phyloP scores from a whole-genome alignment of 495 filamentous ascomycete species.

The Cenococcum geophilum region DNA sequence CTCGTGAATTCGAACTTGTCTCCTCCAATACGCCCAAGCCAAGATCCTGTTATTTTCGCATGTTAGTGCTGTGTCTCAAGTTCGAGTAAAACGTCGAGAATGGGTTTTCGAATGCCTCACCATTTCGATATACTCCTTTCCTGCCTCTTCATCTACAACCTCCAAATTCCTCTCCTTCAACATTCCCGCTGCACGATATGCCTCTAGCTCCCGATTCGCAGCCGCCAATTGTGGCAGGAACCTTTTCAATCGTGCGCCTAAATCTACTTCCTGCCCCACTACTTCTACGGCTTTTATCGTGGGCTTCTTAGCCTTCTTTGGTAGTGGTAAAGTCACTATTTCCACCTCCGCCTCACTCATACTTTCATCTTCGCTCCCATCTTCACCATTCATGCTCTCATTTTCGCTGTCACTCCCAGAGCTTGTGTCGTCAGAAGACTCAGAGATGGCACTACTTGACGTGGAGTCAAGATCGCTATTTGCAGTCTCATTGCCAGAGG shows the following conservation, averaged over 20 bases:
- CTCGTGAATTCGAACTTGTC: slow-evolving; percentile 10
- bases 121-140: slow-evolving; percentile 31
- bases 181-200: slow-evolving; percentile 13
- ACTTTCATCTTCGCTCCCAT: slow-evolving; percentile 19
- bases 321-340: slow-evolving; percentile 5
- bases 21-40: slow-evolving; percentile 32
- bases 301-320: slow-evolving; percentile 18
- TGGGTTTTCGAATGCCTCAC: slow-evolving; percentile 2
- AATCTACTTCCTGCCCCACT: slow-evolving; percentile 4
- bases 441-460: background rate
- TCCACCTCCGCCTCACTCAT: slow-evolving; percentile 19
- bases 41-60: slow-evolving; percentile 18
- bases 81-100: background rate
- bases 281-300: slow-evolving; percentile 8
- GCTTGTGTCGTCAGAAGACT: background rate
- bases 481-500: slow-evolving; percentile 1
- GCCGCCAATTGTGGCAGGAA: slow-evolving; percentile 30
- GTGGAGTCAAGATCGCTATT: background rate
- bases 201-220: slow-evolving; percentile 29
- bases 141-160: slow-evolving; percentile 14
- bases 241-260: slow-evolving; percentile 14
- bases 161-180: slow-evolving; percentile 21
- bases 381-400: background rate
- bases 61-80: too few species aligned
- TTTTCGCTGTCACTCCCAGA: slow-evolving; percentile 12